These are phyloP conservation scores for Stenocarpella maydis DNA, from an alignment of 2,329 filamentous ascomycete species.

Conservation along the genomic window DNA sequence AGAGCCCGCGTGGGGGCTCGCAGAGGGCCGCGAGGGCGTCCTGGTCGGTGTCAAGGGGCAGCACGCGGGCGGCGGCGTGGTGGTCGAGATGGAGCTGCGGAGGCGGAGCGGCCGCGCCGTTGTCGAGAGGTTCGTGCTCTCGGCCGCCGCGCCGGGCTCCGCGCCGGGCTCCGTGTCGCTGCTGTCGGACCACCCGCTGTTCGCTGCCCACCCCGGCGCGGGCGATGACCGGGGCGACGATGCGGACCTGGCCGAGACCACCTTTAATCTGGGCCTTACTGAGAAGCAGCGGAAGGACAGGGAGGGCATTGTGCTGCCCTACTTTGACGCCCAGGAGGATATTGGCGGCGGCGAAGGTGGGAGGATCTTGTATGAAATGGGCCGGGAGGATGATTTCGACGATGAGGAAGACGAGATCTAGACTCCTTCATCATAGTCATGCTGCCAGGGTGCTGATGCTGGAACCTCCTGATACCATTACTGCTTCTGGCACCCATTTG, in stretches of 20 bases:
- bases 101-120: constrained; percentile 83
- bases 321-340: constrained; percentile 93
- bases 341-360: constrained; percentile 84
- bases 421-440: constrained; percentile 33
- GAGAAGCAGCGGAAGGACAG: constrained; percentile 88
- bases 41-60: constrained; percentile 69
- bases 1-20: constrained; percentile 80
- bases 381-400: constrained; percentile 88
- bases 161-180: constrained; percentile 56
- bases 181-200: constrained; percentile 80
- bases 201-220: constrained; percentile 57
- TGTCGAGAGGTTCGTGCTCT: constrained; percentile 69
- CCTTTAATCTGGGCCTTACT: constrained; percentile 86
- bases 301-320: constrained; percentile 90
- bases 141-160: constrained; percentile 44
- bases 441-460: too few relatives aligned
- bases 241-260: constrained; percentile 71
- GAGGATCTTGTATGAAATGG: constrained; percentile 96
- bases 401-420: constrained; percentile 80
- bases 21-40: constrained; percentile 80
- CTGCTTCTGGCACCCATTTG: neutral
- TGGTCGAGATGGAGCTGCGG: constrained; percentile 86
- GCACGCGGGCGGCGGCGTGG: constrained; percentile 61
- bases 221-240: constrained; percentile 47
- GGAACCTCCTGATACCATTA: neutral